Percentiles rank a stretch among this genome's conserved stretches.
Evolutionary conservation across 805 yeast species (phyloP).

Genomic region (Teunomyces barrocoloradensis): DNA sequence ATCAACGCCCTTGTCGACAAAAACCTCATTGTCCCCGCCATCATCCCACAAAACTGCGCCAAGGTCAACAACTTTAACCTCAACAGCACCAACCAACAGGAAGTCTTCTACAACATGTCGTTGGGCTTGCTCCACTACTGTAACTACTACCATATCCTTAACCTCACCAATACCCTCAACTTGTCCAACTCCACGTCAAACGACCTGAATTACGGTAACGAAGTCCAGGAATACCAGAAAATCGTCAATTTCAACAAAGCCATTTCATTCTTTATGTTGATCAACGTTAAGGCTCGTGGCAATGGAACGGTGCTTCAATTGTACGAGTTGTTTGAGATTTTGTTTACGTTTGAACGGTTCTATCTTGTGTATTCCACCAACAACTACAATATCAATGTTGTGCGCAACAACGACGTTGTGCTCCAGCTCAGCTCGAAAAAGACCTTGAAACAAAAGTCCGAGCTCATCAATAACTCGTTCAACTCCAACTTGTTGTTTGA

Average conservation of each 20-base stretch:
- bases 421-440: constrained; percentile 9
- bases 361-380: constrained; percentile 13
- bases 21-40: constrained; percentile 18
- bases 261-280: constrained; percentile 31
- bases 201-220: constrained; percentile 16
- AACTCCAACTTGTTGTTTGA: constrained; percentile 10
- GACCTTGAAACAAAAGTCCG: constrained; percentile 4
- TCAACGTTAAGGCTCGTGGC: constrained; percentile 23
- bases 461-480: constrained; percentile 9
- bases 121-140: constrained; percentile 27
- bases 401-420: constrained; percentile 12
- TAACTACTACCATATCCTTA: constrained; percentile 29
- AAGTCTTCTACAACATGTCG: constrained; percentile 30
- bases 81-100: constrained; percentile 20
- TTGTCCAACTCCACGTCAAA: constrained; percentile 4
- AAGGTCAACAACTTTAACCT: constrained; percentile 7
- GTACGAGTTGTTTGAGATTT: constrained; percentile 30
- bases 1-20: constrained; percentile 22
- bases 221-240: constrained; percentile 30
- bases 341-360: constrained; percentile 27
- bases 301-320: constrained; percentile 19
- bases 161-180: constrained; percentile 23
- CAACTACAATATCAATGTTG: constrained; percentile 12
- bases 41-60: constrained; percentile 10
- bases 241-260: constrained; percentile 25